Evolutionary conservation across 345 rosid species (phyloP), one percentile per base, ranked within the genome.

Genomic region (Eucalyptus regnans): DNA sequence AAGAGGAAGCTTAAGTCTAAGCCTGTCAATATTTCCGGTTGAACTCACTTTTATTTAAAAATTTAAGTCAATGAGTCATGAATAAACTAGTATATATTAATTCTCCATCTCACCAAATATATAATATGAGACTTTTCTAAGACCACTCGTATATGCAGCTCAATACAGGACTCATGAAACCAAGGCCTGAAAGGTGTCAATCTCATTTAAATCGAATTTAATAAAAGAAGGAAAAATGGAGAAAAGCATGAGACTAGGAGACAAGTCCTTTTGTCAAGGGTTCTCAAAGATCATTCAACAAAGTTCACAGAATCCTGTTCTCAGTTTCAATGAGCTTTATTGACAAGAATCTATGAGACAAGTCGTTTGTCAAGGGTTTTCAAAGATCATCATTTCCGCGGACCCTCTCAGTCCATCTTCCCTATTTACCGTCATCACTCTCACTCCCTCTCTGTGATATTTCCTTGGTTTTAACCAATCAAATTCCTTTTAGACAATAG

Each of bases 321-420:
- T 9, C 48, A 41, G 83, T 20, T 76, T 71, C 84, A 76, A 76
- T 6, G 48, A 76, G 15, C 84, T 41, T 76, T 76, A 41, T 41
- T 41, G 84, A 76, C 48, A 3, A 37, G 44, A 76, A 76, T 20
- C 84, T 6, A 76, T 7, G 25, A 18, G 84, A 20, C 84, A 11
- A 76, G 84, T 76, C 84, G 46, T 76, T 2, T 41, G 84, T 76
- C 84, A 76, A 41, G 5, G 48, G 3, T 76, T 76, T 76, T 76
- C 84, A 76, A 76, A 76, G 84, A 22, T 76, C 84, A 41, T 76
- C 84, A 41, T 76, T 76, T 76, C 84, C 15, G 48, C 25, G 84
- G 84, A 6, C 84, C 84, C 11, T 41, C 27, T 76, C 84, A 20
- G 84, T 41, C 48, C 84, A 20, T 20, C 29, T 76, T 76, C 48